Percentiles rank a stretch among this genome's conserved stretches.
Evolutionary conservation across 768 basidiomycete genomes (phyloP).

Genomic region (Mycena polygramma): DNA sequence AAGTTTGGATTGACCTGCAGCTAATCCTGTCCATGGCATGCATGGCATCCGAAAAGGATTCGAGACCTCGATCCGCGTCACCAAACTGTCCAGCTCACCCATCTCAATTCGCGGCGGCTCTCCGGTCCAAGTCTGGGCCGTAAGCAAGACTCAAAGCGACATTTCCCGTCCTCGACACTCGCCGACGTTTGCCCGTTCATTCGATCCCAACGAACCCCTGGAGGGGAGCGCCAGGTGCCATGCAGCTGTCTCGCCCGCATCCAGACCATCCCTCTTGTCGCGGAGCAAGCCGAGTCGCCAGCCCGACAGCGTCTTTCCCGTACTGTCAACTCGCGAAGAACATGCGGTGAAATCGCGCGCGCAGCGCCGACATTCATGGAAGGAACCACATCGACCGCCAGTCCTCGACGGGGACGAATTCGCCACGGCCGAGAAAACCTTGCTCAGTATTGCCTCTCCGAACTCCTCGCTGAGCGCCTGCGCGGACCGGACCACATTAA

Average conservation of each 20-base stretch:
- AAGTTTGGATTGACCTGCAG: not conserved
- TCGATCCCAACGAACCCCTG: conserved; percentile 79
- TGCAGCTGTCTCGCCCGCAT: conserved; percentile 82
- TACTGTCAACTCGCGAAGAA: conserved; percentile 64
- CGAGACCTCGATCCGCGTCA: not conserved
- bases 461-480: conserved; percentile 52
- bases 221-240: conserved; percentile 92
- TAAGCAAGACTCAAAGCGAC: conserved; percentile 55
- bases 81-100: conserved; percentile 54
- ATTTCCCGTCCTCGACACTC: conserved; percentile 65
- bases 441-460: conserved; percentile 70
- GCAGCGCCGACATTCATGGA: conserved; percentile 47
- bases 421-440: conserved; percentile 75
- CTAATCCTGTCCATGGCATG: not conserved
- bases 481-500: no score
- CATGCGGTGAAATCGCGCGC: conserved; percentile 53
- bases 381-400: conserved; percentile 52
- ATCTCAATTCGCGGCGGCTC: conserved; percentile 56
- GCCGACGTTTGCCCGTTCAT: conserved; percentile 71
- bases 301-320: conserved; percentile 50
- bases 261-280: conserved; percentile 63
- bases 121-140: conserved; percentile 53
- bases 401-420: conserved; percentile 75
- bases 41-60: not conserved
- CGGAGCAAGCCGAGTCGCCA: conserved; percentile 50